Base-by-base conservation (phyloP, 805 yeast species). In the Maudiozyma turicensis region DNA sequence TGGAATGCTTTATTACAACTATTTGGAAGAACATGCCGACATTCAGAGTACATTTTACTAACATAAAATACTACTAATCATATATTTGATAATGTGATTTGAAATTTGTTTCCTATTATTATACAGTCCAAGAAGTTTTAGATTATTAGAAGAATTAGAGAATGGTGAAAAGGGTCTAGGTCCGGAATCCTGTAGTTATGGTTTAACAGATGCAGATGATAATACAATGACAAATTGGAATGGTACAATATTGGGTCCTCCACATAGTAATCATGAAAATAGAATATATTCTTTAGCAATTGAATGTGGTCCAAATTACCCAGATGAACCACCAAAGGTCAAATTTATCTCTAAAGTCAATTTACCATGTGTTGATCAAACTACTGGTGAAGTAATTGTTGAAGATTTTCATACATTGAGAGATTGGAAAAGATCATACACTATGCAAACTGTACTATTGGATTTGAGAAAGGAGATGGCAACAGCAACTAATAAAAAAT, bases 161-260 rank as follows among this genome's bases (percentile, higher is more conserved):
- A 91, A 91, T 61, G 99, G 99, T 45, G 99, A 93, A 65, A 93
- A 93, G 67, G 99, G 99, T 20, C 73, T 86, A 44, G 97, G 98
- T 20, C 93, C 97, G 29, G 98, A 93, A 67, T 86, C 95, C 13
- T 90, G 96, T 65, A 91, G 98, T 26, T 88, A 93, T 61, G 99
- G 99, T 0, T 75, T 93, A 44, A 81, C 87, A 28, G 91, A 87
- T 59, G 81, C 84, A 53, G 95, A 86, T 59, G 99, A 93, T 65
- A 86, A 90, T 56, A 73, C 89, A 46, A 87, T 93, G 95, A 85
- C 95, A 9, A 70, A 84, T 59, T 93, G 99, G 99, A 93, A 90
- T 69, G 99, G 97, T 10, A 93, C 99, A 34, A 91, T 93, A 47
- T 72, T 93, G 55, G 99, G 99, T 0, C 99, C 99, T 4, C 99